Base-by-base conservation (phyloP, 2,329 filamentous ascomycete genomes). In the Neofusicoccum parvum region DNA sequence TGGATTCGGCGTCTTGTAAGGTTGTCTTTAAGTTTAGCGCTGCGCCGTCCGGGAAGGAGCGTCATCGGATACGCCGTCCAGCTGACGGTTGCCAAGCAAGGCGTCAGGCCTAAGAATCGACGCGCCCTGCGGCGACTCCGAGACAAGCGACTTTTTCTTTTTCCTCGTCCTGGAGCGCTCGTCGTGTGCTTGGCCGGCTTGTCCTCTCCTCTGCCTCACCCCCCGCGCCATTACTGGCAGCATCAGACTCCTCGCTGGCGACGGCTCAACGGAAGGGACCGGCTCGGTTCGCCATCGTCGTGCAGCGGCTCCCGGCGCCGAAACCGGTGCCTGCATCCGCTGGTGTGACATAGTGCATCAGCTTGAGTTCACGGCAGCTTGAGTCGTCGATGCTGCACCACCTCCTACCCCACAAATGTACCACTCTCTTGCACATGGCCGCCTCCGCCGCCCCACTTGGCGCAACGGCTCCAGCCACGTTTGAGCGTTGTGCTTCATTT, bases 1-100 rank as follows among this genome's bases (percentile, higher is more conserved):
- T 60, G 56, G 56, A 49, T 48, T 9, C 32, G n/a, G 32, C 32
- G 41, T 48, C 56, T 59, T 48, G 41, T 60, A 39, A 37, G 43
- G 56, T 60, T 34, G 43, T n/a, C 56, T 60, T 60, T 46, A 48
- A 49, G 56, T 60, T 60, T 60, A 60, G 56, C 56, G 56, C 32
- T 59, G 39, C 54, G 54, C 56, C 43, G 56, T 37, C 43, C 39
- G 56, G 43, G 27, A n/a, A 34, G 43, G 43, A 46, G 43, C 56
- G n/a, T 60, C 56, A 48, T 60, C 56, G 32, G 56, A 60, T 48
- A 46, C 56, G 41, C 41, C 56, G 56, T 59, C 56, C 56, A 59
- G 56, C 41, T 60, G 56, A 60, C 41, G 20, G 56, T 37, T 39
- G 56, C 56, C 56, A 60, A 60, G 56, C 23, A 59, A 41, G 23